Conservation (phyloP, 768 basidiomycete genomes). For the Pholiota microspora region DNA sequence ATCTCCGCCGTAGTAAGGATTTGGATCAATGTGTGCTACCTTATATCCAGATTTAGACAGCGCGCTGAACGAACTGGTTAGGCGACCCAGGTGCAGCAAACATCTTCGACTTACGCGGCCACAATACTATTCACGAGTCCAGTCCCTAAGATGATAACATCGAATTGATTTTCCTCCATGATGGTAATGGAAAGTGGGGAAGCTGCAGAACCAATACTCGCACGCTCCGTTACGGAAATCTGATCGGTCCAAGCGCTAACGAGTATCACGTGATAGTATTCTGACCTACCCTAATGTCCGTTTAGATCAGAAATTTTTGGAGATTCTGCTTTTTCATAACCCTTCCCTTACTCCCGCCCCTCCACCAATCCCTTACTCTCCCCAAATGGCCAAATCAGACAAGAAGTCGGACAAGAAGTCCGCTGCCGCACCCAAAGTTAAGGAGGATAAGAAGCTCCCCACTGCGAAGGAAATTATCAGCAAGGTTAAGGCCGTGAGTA, state of each 20-base stretch:
- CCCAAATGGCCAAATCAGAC: slow-evolving; percentile 45
- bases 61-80: slow-evolving; percentile 50
- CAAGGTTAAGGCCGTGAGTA: slow-evolving; percentile 23
- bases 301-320: slow-evolving; percentile 26
- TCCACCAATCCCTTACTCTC: slow-evolving; percentile 16
- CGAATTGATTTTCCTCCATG: slow-evolving; percentile 50
- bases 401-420: slow-evolving; percentile 44
- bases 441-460: slow-evolving; percentile 32
- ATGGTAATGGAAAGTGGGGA: background rate
- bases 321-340: slow-evolving; percentile 16
- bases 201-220: background rate
- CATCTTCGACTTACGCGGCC: slow-evolving; percentile 68
- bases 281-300: slow-evolving; percentile 33
- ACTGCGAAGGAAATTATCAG: slow-evolving; percentile 23
- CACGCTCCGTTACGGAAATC: background rate
- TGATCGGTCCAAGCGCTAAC: background rate
- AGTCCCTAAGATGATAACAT: slow-evolving; percentile 73
- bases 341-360: slow-evolving; percentile 13
- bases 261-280: slow-evolving; percentile 11
- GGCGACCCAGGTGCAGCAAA: slow-evolving; percentile 10
- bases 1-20: slow-evolving; percentile 81
- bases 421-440: slow-evolving; percentile 31
- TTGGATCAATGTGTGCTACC: slow-evolving; percentile 85
- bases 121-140: slow-evolving; percentile 81
- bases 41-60: slow-evolving; percentile 86